Percentiles rank a stretch among this genome's conserved stretches.
phyloP scores from a whole-genome alignment of 1,284 basidiomycete genomes.

The Papiliotrema fonsecae region DNA sequence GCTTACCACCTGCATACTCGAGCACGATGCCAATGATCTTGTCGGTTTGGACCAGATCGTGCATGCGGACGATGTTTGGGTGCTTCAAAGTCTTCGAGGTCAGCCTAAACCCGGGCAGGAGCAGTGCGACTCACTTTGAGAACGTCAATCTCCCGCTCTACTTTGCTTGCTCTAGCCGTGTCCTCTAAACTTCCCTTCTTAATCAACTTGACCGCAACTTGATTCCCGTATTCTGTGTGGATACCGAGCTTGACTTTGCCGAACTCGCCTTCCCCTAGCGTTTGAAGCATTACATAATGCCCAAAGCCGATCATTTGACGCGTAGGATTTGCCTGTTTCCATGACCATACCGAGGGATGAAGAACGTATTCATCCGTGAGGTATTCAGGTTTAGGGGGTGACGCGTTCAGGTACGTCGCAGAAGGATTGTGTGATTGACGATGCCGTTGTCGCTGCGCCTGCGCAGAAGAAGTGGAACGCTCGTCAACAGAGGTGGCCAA shows the following conservation, averaged over 20 bases:
- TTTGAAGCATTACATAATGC: constrained; percentile 89
- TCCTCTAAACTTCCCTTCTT: constrained; percentile 87
- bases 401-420: constrained; percentile 21
- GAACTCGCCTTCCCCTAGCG: constrained; percentile 96
- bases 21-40: constrained; percentile 99
- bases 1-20: constrained; percentile 80
- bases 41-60: constrained; percentile 99
- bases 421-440: constrained; percentile 46
- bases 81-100: constrained; percentile 78
- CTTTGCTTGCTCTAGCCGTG: constrained; percentile 83
- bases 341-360: constrained; percentile 82
- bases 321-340: constrained; percentile 73
- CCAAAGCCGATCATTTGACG: constrained; percentile 88
- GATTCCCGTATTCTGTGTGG: constrained; percentile 90
- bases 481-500: background rate
- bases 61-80: constrained; percentile 95
- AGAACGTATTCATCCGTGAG: constrained; percentile 46
- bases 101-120: background rate
- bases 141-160: constrained; percentile 96
- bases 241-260: constrained; percentile 98
- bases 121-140: constrained; percentile 62
- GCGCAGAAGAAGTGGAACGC: constrained; percentile 3
- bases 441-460: constrained; percentile 15
- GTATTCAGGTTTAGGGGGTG: constrained; percentile 38
- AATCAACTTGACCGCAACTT: constrained; percentile 99